Percentiles rank a stretch among this genome's conserved stretches.
phyloP scores from a whole-genome alignment of 306 rosid genomes.

The Myrica gale region DNA sequence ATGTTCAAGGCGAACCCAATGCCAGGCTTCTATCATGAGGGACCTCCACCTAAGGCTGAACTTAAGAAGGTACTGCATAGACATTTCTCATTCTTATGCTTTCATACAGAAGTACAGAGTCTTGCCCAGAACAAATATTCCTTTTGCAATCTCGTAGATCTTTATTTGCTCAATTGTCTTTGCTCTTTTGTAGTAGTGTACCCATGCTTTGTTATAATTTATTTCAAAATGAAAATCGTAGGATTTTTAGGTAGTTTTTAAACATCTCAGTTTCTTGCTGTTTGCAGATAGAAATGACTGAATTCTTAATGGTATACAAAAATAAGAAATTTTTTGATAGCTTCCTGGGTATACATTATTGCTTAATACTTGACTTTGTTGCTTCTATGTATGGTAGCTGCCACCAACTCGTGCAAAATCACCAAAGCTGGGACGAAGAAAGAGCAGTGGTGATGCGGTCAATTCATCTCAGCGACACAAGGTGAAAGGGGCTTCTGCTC shows the following conservation, averaged over 20 bases:
- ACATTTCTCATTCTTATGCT: constrained; percentile 24
- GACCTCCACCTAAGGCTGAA: constrained; percentile 93
- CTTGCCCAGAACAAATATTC: neutral
- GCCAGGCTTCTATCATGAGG: constrained; percentile 97
- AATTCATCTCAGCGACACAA: constrained; percentile 36
- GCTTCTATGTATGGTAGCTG: constrained; percentile 44
- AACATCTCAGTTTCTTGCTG: neutral
- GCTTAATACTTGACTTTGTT: constrained; percentile 25
- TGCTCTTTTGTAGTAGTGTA: constrained; percentile 1
- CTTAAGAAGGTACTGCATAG: constrained; percentile 68
- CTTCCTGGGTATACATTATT: constrained; percentile 18
- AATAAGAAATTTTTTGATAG: neutral
- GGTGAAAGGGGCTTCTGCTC: constrained; percentile 42
- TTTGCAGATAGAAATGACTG: neutral
- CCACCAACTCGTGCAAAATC: constrained; percentile 98
- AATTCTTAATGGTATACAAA: neutral
- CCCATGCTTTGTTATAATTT: neutral
- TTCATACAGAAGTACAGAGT: constrained; percentile 2
- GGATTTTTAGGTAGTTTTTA: neutral
- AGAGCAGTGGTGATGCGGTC: constrained; percentile 51
- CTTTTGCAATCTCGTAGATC: neutral
- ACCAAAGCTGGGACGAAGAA: constrained; percentile 90
- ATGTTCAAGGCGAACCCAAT: constrained; percentile 89
- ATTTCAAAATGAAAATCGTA: constrained; percentile 1
- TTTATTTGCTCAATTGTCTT: neutral